Percentiles rank a stretch among this genome's conserved stretches.
These are phyloP conservation scores for Trichomonas vaginalis DNA, from an alignment of 208 protist genomes.

Conservation along the genomic window DNA sequence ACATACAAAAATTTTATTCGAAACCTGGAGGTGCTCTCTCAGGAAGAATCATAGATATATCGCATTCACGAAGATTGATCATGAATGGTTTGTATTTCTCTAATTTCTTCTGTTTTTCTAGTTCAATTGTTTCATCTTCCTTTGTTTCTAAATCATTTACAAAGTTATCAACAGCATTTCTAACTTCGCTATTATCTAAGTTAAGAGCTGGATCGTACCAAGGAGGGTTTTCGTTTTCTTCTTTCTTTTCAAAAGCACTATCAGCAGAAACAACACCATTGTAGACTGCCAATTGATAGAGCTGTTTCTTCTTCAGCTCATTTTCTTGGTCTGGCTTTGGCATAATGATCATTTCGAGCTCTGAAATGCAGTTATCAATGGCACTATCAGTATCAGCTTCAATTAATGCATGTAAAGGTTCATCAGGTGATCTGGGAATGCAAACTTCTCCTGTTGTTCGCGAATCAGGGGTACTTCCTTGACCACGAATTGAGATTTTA, in stretches of 20 bases:
- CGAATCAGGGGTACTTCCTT: neutral
- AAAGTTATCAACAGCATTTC: neutral
- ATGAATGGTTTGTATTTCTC: neutral
- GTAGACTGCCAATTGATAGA: neutral
- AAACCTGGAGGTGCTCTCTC: neutral
- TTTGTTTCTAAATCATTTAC: neutral
- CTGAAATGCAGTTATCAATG: neutral
- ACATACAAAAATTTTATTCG: neutral
- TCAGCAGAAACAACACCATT: neutral
- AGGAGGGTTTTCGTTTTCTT: neutral
- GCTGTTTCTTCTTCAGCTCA: neutral
- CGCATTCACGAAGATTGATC: neutral
- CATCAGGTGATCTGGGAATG: neutral
- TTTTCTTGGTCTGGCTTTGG: neutral
- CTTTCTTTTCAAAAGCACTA: neutral
- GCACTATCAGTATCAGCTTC: neutral
- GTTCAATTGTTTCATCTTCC: neutral
- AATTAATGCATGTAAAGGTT: neutral
- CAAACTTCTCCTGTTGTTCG: too few species aligned
- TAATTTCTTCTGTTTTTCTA: neutral
- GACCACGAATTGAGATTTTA: neutral
- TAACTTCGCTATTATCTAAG: neutral
- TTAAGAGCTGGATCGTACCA: neutral
- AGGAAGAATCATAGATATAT: neutral
- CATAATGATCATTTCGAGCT: neutral